Base-by-base conservation (phyloP, 768 basidiomycete species). In the Lentinula lateritia region DNA sequence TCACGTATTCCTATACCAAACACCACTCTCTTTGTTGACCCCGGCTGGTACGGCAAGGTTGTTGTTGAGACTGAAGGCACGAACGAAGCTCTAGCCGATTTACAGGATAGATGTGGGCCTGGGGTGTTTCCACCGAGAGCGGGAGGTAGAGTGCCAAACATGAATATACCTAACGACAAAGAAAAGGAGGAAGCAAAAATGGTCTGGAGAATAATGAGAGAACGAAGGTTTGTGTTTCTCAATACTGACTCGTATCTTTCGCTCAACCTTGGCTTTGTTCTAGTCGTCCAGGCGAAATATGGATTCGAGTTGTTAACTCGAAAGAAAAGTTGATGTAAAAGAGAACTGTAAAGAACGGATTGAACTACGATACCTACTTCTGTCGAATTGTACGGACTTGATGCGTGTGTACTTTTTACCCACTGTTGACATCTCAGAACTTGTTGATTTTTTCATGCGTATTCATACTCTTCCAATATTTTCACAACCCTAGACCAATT, bases 1-100 rank as follows among this genome's bases (percentile, higher is more conserved):
- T 42, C 67, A 6, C 77, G 78, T 9, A 75, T 83, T 12, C 83
- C 83, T 0, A 84, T 88, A 9, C 87, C 87, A 0, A 80, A 81
- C 5, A 74, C 80, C 2, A 78, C 77, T 16, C 78, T 86, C 58
- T 80, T 79, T 45, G 83, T 93, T 13, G 91, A 94, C 69, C 74
- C 86, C 4, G 87, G 88, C 45, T 95, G 92, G 92, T 89, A 87
- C 66, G 93, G 93, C 3, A 88, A 83, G 0, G 81, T 95, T 50
- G 83, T 94, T 32, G 82, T 95, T 28, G 92, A 95, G 76, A 86
- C 90, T 10, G 91, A 93, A 69, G 92, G 92, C 42, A 94, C 93
- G 46, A 89, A 93, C 69, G 93, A 95, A 68, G 86, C 89, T 9
- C 80, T 93, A 28, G 84, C 82, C 18, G 93, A 93, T 72, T 76